A percentile compares a stretch with the other conserved stretches of the same genome.
These are phyloP conservation scores for Cynara cardunculus DNA, from an alignment of 129 eudicot genomes.

Conservation along the genomic window DNA sequence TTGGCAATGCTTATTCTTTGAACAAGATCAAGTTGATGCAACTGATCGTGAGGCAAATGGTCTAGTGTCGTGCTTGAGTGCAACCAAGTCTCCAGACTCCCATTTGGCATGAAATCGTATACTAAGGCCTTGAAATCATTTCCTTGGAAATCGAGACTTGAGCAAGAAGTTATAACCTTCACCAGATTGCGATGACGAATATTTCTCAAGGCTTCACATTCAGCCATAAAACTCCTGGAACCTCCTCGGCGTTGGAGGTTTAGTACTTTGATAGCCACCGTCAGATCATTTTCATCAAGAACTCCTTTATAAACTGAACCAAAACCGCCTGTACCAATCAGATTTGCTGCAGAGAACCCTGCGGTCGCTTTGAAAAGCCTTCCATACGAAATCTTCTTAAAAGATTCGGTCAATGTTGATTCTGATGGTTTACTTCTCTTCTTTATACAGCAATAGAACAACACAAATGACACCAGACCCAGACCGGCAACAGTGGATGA, in stretches of 20 bases:
- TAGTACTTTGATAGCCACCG: constrained; percentile 36
- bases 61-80: neutral
- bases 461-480: neutral
- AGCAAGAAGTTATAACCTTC: constrained; percentile 36
- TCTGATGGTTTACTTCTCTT: constrained; percentile 8
- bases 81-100: constrained; percentile 36
- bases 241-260: constrained; percentile 28
- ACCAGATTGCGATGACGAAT: constrained; percentile 37
- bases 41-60: neutral
- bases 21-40: neutral
- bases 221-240: constrained; percentile 30
- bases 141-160: constrained; percentile 34
- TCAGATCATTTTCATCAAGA: constrained; percentile 4
- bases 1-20: constrained; percentile 29
- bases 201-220: constrained; percentile 33
- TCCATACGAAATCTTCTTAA: constrained; percentile 26
- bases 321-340: constrained; percentile 37
- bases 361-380: constrained; percentile 25
- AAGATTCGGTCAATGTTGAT: neutral
- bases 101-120: constrained; percentile 37
- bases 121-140: constrained; percentile 38
- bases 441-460: neutral
- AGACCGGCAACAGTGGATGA: neutral
- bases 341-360: constrained; percentile 28
- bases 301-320: constrained; percentile 34